Evolutionary conservation across 768 basidiomycete genomes (phyloP).

Genomic region (Paxillus ammoniavirescens): DNA sequence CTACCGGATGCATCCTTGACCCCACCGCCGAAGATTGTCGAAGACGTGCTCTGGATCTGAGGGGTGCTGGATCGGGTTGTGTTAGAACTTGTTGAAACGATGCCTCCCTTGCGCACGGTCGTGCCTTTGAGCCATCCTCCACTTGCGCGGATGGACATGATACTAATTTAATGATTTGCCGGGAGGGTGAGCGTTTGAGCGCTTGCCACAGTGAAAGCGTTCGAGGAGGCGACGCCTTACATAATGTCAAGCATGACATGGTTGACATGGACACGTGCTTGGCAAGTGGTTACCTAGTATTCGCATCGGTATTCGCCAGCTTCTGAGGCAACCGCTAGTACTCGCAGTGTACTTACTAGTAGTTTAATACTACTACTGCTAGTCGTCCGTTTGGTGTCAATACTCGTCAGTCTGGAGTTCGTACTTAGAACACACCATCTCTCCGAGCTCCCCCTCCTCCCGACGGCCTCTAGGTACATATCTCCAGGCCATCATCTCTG

Average conservation of each 20-base stretch:
- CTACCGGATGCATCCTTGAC: conserved; percentile 85
- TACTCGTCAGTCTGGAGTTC: neutral
- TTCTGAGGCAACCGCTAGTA: too few relatives aligned
- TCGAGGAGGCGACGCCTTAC: too few relatives aligned
- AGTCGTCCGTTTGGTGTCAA: too few relatives aligned
- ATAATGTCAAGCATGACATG: too few relatives aligned
- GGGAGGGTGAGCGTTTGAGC: conserved; percentile 37
- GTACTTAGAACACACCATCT: conserved; percentile 3
- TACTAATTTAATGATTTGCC: too few relatives aligned
- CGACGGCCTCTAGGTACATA: neutral
- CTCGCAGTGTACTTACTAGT: too few relatives aligned
- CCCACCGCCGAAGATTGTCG: conserved; percentile 76
- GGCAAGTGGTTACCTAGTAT: too few relatives aligned
- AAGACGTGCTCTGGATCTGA: conserved; percentile 68
- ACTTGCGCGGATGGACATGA: conserved; percentile 34
- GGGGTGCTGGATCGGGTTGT: conserved; percentile 64
- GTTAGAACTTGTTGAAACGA: conserved; percentile 37
- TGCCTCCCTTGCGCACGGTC: conserved; percentile 66
- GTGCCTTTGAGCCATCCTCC: conserved; percentile 69
- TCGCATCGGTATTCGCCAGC: too few relatives aligned
- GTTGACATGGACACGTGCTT: too few relatives aligned
- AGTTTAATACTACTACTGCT: too few relatives aligned
- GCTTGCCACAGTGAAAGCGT: too few relatives aligned
- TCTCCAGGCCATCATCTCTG: conserved; percentile 1
- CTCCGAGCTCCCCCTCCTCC: neutral